A percentile compares a stretch with the other conserved stretches of the same genome.
Conservation (phyloP, 306 rosid species). For the Trifolium fragiferum region DNA sequence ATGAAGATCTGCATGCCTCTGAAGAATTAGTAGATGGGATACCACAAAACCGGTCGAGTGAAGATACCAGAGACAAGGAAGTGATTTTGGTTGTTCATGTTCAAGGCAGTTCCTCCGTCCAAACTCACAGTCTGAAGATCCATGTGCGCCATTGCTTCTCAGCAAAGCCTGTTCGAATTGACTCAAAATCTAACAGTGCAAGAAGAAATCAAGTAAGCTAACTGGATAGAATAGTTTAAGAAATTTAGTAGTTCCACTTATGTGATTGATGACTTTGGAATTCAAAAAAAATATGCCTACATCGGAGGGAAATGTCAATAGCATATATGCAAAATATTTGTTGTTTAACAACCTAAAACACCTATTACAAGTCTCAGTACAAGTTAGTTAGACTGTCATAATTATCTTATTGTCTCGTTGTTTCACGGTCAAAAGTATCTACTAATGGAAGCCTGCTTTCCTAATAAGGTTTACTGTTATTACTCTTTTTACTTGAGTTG, state of each 20-base stretch:
- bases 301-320: constrained; percentile 33
- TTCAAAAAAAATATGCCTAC: constrained; percentile 34
- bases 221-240: constrained; percentile 38
- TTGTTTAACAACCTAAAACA: constrained; percentile 14
- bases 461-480: neutral
- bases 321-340: constrained; percentile 18
- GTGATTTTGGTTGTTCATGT: constrained; percentile 66
- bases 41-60: constrained; percentile 86
- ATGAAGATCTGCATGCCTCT: constrained; percentile 63
- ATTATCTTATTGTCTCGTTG: neutral
- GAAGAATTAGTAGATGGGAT: constrained; percentile 80
- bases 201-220: constrained; percentile 54
- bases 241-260: constrained; percentile 28
- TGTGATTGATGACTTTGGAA: constrained; percentile 32
- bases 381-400: constrained; percentile 36
- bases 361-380: constrained; percentile 10
- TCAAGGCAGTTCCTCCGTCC: constrained; percentile 70
- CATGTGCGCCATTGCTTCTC: constrained; percentile 76
- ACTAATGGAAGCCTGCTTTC: constrained; percentile 11
- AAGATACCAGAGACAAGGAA: constrained; percentile 85
- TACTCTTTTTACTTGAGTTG: neutral
- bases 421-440: constrained; percentile 1
- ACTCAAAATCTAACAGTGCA: constrained; percentile 61
- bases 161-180: constrained; percentile 55
- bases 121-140: constrained; percentile 52